These are phyloP conservation scores for Gossypium schwendimanii DNA, from an alignment of 441 rosid species.

Conservation along the genomic window DNA sequence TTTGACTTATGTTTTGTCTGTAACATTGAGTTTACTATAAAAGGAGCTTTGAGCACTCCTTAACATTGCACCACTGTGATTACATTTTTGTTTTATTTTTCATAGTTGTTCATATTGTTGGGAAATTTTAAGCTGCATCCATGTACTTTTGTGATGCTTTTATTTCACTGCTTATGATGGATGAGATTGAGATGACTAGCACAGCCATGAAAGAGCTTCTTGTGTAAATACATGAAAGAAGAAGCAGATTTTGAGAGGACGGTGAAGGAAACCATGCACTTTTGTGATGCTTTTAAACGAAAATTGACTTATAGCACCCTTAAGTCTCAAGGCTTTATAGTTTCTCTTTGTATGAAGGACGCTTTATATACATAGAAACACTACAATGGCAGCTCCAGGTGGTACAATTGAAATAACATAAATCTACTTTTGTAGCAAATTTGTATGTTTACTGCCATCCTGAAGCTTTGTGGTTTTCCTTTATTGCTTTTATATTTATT, in stretches of 20 bases:
- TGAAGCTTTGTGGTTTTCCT: not conserved
- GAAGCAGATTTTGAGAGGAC: not conserved
- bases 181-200: not conserved
- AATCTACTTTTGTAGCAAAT: not conserved
- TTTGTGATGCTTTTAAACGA: not conserved
- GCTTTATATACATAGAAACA: not conserved
- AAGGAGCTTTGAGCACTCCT: not conserved
- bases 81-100: not conserved
- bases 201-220: not conserved
- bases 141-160: not conserved
- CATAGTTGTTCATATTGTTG: not conserved
- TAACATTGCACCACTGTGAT: not conserved
- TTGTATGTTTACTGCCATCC: not conserved
- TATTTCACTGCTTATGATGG: not conserved
- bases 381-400: not conserved
- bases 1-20: not conserved
- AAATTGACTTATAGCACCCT: not conserved
- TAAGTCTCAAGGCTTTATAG: not conserved
- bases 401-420: not conserved
- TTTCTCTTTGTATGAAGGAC: not conserved
- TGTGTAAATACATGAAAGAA: not conserved
- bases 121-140: not conserved
- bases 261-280: not conserved
- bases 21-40: not conserved
- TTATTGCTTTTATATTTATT: not conserved